Evolutionary conservation across 768 basidiomycete genomes (phyloP).

Genomic region (Epithele typhae): DNA sequence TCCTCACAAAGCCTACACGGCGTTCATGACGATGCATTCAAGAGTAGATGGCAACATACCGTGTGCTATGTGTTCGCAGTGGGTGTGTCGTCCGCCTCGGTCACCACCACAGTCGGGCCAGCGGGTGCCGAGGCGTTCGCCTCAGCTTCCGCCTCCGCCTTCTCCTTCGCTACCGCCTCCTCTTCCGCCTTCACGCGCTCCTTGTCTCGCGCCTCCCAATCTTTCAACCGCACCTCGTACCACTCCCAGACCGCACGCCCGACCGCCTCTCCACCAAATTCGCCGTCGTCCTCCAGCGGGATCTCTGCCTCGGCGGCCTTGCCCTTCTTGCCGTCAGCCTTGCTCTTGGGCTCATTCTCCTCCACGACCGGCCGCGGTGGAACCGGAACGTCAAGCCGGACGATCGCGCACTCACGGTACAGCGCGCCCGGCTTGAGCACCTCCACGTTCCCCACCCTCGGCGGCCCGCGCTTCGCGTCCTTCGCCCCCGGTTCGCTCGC

Average conservation of each 20-base stretch:
- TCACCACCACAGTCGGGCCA: background rate
- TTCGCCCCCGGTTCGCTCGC: background rate
- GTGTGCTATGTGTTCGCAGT: conserved; percentile 1
- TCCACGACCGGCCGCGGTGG: conserved; percentile 17
- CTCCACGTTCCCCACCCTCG: conserved; percentile 39
- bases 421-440: conserved; percentile 74
- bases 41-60: too few species aligned
- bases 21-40: too few species aligned
- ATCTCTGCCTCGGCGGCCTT: conserved; percentile 25
- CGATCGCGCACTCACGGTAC: conserved; percentile 73
- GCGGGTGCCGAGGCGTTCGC: background rate
- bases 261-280: conserved; percentile 64
- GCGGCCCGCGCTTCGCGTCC: too few species aligned
- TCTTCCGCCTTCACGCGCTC: conserved; percentile 10
- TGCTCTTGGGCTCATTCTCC: conserved; percentile 18
- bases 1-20: too few species aligned
- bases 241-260: conserved; percentile 76
- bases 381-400: conserved; percentile 25
- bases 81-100: background rate
- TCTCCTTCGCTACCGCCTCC: conserved; percentile 5
- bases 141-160: conserved; percentile 1
- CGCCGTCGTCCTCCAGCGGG: conserved; percentile 51
- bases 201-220: conserved; percentile 45
- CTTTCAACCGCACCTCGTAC: conserved; percentile 61
- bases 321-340: conserved; percentile 20